Evolutionary conservation across 2,329 filamentous ascomycete genomes (phyloP).

Genomic region (Rhinocladiella similis): DNA sequence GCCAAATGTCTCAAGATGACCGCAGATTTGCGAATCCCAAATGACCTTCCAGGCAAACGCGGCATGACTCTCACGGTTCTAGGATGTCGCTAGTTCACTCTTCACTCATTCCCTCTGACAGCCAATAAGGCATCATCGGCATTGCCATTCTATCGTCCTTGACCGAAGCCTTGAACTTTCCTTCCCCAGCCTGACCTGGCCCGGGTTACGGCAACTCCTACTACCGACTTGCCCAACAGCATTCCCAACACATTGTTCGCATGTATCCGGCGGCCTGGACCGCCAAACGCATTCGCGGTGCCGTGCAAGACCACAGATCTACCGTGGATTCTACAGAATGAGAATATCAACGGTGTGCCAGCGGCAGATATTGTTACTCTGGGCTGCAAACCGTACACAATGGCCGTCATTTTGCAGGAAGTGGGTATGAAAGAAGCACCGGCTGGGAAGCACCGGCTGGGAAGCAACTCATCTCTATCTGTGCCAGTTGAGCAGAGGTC

Average conservation of each 20-base stretch:
- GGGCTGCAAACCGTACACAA: constrained; percentile 77
- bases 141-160: constrained; percentile 79
- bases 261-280: constrained; percentile 71
- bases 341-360: constrained; percentile 68
- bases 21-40: constrained; percentile 12
- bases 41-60: constrained; percentile 14
- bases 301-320: constrained; percentile 59
- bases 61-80: constrained; percentile 69
- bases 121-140: constrained; percentile 72
- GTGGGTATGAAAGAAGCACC: constrained; percentile 70
- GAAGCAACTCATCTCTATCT: constrained; percentile 80
- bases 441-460: constrained; percentile 75
- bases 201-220: constrained; percentile 39
- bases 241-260: constrained; percentile 77
- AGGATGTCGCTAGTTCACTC: constrained; percentile 67
- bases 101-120: neutral
- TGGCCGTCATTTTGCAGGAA: constrained; percentile 61
- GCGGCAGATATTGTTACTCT: constrained; percentile 74
- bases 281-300: constrained; percentile 68
- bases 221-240: constrained; percentile 47
- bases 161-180: constrained; percentile 38
- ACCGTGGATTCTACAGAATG: constrained; percentile 68
- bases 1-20: constrained; percentile 10
- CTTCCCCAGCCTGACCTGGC: constrained; percentile 45
- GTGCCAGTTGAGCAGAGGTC: constrained; percentile 69